These are phyloP conservation scores for Kluyveromyces wickerhamii DNA, from an alignment of 805 yeast genomes.

Conservation along the genomic window DNA sequence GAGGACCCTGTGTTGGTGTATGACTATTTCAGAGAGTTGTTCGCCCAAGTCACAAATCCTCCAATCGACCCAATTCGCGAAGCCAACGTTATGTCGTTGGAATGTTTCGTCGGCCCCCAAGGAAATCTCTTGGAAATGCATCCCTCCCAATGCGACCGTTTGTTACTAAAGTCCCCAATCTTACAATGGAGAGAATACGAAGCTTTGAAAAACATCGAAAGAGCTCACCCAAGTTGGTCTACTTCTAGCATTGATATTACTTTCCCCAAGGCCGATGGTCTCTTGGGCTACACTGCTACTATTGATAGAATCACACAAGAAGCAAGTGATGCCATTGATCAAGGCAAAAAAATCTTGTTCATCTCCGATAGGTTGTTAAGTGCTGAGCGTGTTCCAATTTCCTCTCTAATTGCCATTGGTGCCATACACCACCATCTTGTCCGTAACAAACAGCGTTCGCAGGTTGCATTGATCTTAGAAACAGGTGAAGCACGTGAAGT, in stretches of 20 bases:
- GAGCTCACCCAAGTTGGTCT: constrained; percentile 81
- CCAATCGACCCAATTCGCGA: constrained; percentile 98
- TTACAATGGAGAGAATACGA: constrained; percentile 62
- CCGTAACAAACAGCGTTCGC: constrained; percentile 90
- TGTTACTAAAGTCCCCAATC: constrained; percentile 76
- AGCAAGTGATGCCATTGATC: constrained; percentile 78
- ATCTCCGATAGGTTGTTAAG: constrained; percentile 63
- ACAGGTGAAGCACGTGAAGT: constrained; percentile 97
- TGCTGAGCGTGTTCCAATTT: constrained; percentile 63
- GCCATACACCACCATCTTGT: constrained; percentile 96
- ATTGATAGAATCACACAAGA: constrained; percentile 81
- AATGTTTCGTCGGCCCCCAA: constrained; percentile 97
- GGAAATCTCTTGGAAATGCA: constrained; percentile 91
- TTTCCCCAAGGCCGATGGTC: constrained; percentile 73
- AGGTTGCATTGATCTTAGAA: constrained; percentile 85
- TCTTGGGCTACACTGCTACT: constrained; percentile 75
- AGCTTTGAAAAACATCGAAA: constrained; percentile 65
- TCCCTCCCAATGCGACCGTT: constrained; percentile 84
- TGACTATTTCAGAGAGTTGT: constrained; percentile 91
- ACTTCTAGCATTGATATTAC: constrained; percentile 80
- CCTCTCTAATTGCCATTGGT: constrained; percentile 89
- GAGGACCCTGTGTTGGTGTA: constrained; percentile 85
- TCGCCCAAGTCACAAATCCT: constrained; percentile 98
- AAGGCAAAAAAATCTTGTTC: constrained; percentile 64
- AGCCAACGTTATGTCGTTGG: constrained; percentile 92